A percentile compares a stretch with the other conserved stretches of the same genome.
Evolutionary conservation across 1,139 yeast species (phyloP).

Genomic region (Debaryomyces subglobosus): DNA sequence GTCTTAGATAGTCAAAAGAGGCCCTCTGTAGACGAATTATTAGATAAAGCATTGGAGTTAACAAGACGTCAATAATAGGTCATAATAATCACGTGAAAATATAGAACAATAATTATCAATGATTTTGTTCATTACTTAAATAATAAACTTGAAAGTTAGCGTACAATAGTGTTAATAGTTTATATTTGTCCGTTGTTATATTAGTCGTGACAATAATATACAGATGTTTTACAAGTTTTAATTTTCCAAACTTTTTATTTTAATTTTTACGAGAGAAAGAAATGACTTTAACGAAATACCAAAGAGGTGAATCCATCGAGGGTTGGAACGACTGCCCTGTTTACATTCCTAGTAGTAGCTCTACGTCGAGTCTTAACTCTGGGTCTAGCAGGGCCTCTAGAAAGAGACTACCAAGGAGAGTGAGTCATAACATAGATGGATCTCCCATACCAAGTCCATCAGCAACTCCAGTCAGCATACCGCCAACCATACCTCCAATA

Average conservation of each 20-base stretch:
- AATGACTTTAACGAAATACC: conserved; percentile 41
- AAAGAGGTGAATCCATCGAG: conserved; percentile 43
- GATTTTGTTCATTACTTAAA: not conserved
- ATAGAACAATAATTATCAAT: not conserved
- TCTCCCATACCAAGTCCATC: not conserved
- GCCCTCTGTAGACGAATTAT: conserved; percentile 63
- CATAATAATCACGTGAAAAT: conserved; percentile 6
- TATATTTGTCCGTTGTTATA: not conserved
- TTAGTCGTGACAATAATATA: not conserved
- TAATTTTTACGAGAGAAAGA: conserved; percentile 3
- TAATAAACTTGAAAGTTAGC: not conserved
- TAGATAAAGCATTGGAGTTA: conserved; percentile 48
- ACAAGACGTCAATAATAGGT: conserved; percentile 15
- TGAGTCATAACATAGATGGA: conserved; percentile 10
- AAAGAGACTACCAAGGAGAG: conserved; percentile 13
- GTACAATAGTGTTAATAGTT: not conserved
- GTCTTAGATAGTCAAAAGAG: conserved; percentile 60
- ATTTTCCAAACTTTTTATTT: not conserved
- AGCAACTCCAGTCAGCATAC: not conserved
- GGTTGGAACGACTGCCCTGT: conserved; percentile 55
- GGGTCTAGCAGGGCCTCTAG: conserved; percentile 10
- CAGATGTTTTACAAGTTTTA: not conserved
- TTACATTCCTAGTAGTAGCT: conserved; percentile 10
- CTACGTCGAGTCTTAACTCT: conserved; percentile 6
- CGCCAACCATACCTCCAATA: conserved; percentile 4